These are phyloP conservation scores for Podospora tetraspora DNA, from an alignment of 495 filamentous ascomycete genomes.

Conservation along the genomic window DNA sequence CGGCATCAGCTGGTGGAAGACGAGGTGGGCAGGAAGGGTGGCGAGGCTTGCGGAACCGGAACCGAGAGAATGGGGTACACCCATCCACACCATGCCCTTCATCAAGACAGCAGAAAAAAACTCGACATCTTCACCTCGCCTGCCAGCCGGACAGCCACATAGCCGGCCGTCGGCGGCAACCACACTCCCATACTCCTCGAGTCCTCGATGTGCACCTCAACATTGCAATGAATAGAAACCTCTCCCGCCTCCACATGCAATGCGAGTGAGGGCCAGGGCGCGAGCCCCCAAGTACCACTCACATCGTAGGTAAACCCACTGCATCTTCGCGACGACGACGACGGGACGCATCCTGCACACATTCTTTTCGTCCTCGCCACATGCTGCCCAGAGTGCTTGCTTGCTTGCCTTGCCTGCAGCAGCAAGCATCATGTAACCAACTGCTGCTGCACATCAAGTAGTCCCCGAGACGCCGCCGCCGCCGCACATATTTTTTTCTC, in stretches of 20 bases:
- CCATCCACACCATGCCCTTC: background rate
- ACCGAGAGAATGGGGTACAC: background rate
- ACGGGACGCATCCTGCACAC: background rate
- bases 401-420: background rate
- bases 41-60: background rate
- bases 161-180: background rate
- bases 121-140: background rate
- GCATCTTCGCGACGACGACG: background rate
- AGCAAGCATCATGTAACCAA: background rate
- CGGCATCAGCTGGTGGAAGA: background rate
- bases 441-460: background rate
- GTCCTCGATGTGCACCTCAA: background rate
- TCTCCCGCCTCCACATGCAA: background rate
- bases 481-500: background rate
- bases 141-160: background rate
- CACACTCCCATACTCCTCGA: background rate
- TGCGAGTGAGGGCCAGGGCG: too few relatives aligned
- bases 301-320: too few relatives aligned
- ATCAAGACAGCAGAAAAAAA: background rate
- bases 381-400: background rate
- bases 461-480: background rate
- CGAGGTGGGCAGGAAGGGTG: background rate
- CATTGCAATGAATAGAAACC: background rate
- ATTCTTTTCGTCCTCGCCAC: background rate
- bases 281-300: too few relatives aligned